Conservation (phyloP, 192 early-diverging fungal species). For the Backusella westeae region DNA sequence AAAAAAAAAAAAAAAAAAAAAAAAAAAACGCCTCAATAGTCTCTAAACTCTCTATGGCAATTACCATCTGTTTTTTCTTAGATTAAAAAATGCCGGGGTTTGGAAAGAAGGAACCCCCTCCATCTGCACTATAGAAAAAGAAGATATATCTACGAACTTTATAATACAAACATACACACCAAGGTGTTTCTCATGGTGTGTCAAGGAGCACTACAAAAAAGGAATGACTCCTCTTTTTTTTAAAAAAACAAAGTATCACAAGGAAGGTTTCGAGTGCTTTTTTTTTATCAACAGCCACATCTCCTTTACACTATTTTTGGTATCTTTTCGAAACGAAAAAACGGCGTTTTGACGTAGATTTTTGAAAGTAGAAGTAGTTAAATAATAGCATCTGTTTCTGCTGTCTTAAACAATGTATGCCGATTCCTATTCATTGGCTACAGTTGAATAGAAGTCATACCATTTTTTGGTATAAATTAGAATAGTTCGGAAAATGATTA, state of each 20-base stretch:
- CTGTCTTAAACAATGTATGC: too few species aligned
- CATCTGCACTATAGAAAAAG: neutral
- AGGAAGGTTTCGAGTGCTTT: neutral
- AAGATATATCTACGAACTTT: neutral
- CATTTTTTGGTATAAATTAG: too few species aligned
- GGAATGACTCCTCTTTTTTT: neutral
- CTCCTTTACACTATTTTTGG: neutral
- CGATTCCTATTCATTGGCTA: neutral
- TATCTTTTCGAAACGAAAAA: neutral
- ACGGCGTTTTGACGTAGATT: neutral
- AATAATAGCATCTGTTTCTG: too few species aligned
- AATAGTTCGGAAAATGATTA: too few species aligned
- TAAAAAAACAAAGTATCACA: neutral
- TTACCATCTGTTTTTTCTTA: neutral
- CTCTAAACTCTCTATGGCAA: neutral
- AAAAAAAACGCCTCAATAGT: neutral
- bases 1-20: too few species aligned
- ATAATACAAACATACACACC: neutral
- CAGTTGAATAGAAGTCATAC: neutral
- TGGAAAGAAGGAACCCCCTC: neutral
- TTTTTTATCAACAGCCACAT: neutral
- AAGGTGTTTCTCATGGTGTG: neutral
- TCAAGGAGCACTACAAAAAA: neutral
- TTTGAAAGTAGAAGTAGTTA: neutral
- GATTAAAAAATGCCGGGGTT: neutral